Evolutionary conservation across 2,329 filamentous ascomycete genomes (phyloP).

Genomic region (Lachnellula cervina): DNA sequence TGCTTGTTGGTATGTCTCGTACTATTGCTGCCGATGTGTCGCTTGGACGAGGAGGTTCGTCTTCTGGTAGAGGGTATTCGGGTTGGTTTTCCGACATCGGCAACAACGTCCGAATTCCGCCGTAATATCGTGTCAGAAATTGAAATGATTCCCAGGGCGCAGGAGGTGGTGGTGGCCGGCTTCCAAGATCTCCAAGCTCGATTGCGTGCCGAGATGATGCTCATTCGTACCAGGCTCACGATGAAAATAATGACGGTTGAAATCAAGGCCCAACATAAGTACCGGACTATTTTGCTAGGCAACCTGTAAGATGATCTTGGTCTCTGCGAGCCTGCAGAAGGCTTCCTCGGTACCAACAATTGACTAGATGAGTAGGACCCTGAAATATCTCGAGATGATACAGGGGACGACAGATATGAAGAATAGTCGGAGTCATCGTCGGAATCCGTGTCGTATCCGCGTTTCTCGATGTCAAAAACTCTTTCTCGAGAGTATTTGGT

Average conservation of each 20-base stretch:
- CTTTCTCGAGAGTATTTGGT: slow-evolving; percentile 19
- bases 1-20: slow-evolving; percentile 43
- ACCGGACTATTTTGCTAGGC: slow-evolving; percentile 70
- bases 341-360: slow-evolving; percentile 28
- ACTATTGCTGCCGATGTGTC: slow-evolving; percentile 29
- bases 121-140: slow-evolving; percentile 85
- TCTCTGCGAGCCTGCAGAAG: slow-evolving; percentile 13
- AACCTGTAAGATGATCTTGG: slow-evolving; percentile 35
- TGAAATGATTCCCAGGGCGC: slow-evolving; percentile 77
- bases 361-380: slow-evolving; percentile 27
- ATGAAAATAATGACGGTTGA: slow-evolving; percentile 71
- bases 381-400: slow-evolving; percentile 29
- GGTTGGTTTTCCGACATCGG: slow-evolving; percentile 62
- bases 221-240: slow-evolving; percentile 67
- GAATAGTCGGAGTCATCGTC: slow-evolving; percentile 41
- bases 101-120: slow-evolving; percentile 71
- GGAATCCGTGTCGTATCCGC: slow-evolving; percentile 34
- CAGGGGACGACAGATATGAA: slow-evolving; percentile 24
- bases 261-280: slow-evolving; percentile 68
- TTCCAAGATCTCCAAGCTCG: slow-evolving; percentile 51
- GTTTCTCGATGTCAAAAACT: slow-evolving; percentile 28
- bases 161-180: slow-evolving; percentile 58
- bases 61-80: slow-evolving; percentile 70
- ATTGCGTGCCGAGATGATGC: slow-evolving; percentile 64
- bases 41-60: slow-evolving; percentile 48